phyloP scores from a whole-genome alignment of 1,284 basidiomycete species.

The Trametes pubescens region DNA sequence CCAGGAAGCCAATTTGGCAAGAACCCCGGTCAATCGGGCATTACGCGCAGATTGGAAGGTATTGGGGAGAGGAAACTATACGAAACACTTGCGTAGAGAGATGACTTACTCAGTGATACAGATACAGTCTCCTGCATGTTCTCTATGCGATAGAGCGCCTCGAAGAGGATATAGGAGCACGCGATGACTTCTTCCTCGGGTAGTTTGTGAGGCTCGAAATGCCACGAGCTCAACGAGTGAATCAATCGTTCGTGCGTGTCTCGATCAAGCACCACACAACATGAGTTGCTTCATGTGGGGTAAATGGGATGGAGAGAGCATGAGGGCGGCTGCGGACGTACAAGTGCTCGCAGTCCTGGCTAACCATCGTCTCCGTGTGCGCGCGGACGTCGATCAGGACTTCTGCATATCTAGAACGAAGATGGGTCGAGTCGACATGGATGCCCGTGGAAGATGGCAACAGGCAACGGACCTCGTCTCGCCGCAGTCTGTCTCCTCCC shows the following conservation, averaged over 20 bases:
- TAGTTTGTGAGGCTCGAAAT: slow-evolving; percentile 87
- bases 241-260: slow-evolving; percentile 64
- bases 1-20: too few species aligned
- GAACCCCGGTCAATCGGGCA: too few species aligned
- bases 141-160: slow-evolving; percentile 74
- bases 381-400: slow-evolving; percentile 84
- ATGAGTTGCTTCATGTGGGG: slow-evolving; percentile 36
- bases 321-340: slow-evolving; percentile 41
- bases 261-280: slow-evolving; percentile 42
- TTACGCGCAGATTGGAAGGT: too few species aligned
- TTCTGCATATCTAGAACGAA: slow-evolving; percentile 67
- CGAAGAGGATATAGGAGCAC: slow-evolving; percentile 83
- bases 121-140: slow-evolving; percentile 75
- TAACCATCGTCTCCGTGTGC: slow-evolving; percentile 78
- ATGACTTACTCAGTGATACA: slow-evolving; percentile 69
- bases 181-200: slow-evolving; percentile 82
- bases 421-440: slow-evolving; percentile 16
- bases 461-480: slow-evolving; percentile 62
- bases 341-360: slow-evolving; percentile 59
- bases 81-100: slow-evolving; percentile 23
- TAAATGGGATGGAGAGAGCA: slow-evolving; percentile 40
- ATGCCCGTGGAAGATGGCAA: slow-evolving; percentile 25
- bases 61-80: neutral
- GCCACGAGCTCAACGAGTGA: slow-evolving; percentile 76
- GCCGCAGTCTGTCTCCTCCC: slow-evolving; percentile 59